phyloP scores from a whole-genome alignment of 805 yeast genomes.

The Kodamaea nitidulidarum region DNA sequence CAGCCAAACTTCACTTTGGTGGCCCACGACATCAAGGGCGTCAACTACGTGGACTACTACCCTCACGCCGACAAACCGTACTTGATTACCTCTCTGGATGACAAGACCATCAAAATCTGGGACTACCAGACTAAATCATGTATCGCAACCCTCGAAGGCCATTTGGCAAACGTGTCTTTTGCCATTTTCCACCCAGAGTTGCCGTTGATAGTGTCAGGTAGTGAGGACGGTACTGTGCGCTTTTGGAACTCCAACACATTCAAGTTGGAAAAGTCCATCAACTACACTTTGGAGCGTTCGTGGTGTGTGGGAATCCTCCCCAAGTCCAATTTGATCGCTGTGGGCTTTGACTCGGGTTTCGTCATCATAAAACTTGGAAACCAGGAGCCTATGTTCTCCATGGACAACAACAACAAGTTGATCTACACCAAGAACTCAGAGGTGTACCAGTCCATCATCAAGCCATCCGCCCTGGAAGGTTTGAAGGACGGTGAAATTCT shows the following conservation, averaged over 20 bases:
- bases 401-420: slow-evolving; percentile 90
- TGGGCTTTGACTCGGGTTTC: slow-evolving; percentile 94
- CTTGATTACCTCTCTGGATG: slow-evolving; percentile 87
- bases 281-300: slow-evolving; percentile 89
- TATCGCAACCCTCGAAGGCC: slow-evolving; percentile 93
- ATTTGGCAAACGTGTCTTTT: slow-evolving; percentile 88
- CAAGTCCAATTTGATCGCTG: slow-evolving; percentile 70
- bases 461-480: slow-evolving; percentile 56
- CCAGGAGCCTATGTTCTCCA: slow-evolving; percentile 88
- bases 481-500: slow-evolving; percentile 78
- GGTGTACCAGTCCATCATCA: slow-evolving; percentile 77
- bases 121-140: slow-evolving; percentile 96
- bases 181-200: slow-evolving; percentile 98
- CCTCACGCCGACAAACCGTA: slow-evolving; percentile 98
- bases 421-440: slow-evolving; percentile 91
- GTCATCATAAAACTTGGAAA: slow-evolving; percentile 86
- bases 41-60: slow-evolving; percentile 92
- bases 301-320: slow-evolving; percentile 88
- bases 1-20: slow-evolving; percentile 86
- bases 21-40: slow-evolving; percentile 92
- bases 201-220: slow-evolving; percentile 91
- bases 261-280: slow-evolving; percentile 86
- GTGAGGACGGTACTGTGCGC: slow-evolving; percentile 92
- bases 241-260: slow-evolving; percentile 95
- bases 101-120: slow-evolving; percentile 84